Evolutionary conservation across 2,329 filamentous ascomycete species (phyloP), one percentile per base, ranked within the genome.

Genomic region (Ceratocystis eucalypticola): DNA sequence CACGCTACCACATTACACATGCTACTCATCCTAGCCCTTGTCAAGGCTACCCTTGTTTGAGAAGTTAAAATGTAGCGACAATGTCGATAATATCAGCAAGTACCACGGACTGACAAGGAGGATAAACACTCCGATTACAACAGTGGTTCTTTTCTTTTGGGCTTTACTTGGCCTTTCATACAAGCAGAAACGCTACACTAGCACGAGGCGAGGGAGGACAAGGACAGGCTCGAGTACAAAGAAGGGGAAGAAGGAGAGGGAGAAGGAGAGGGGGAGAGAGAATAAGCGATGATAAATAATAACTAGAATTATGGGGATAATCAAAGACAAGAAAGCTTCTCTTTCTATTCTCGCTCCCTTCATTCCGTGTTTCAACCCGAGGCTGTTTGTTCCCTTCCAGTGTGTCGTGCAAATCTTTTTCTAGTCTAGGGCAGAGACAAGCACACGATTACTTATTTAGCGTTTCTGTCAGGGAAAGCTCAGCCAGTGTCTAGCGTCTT

Each of bases 41-140:
- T 57, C 22, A 30, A 57, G 12, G 10, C n/a, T 15, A 28, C 25
- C 53, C 53, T 30, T 57, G 53, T 30, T 57, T 30, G 22, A 28
- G 28, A 30, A 30, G 53, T 57, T 57, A 17, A 12, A 12, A 33
- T 30, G 28, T 8, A 30, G 30, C 53, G 53, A 57, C 53, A 57
- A 57, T 57, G 25, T 57, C 4, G 6, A 57, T n/a, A 57, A 57
- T 57, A 57, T 57, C 25, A 57, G 25, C 53, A 57, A 57, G 53
- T 57, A 57, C 53, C 22, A 57, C 53, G 53, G 53, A 57, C 53
- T 57, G 53, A 33, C 53, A 57, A 57, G 53, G 22, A 57, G 53
- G 53, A 57, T 57, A 57, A 57, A 57, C 53, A 57, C 22, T 57
- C 53, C 53, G 53, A 57, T 6, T 57, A 30, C 53, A 5, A 57